Evolutionary conservation across 495 filamentous ascomycete genomes (phyloP), one percentile per base, ranked within the genome.

Genomic region (Tuber borchii): DNA sequence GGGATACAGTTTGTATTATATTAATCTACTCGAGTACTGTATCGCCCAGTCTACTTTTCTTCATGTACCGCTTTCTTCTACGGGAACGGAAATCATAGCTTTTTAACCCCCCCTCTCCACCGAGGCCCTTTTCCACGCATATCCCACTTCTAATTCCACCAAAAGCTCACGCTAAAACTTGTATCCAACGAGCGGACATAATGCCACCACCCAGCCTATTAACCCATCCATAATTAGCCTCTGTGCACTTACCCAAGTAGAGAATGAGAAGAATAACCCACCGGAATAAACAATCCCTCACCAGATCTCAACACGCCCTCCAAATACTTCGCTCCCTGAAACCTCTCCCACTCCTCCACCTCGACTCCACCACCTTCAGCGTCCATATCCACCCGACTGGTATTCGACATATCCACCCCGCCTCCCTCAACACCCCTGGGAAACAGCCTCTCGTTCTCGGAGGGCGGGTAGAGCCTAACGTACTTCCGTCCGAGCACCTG

Each of bases 121-220:
- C 46, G 2, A 14, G n/a, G n/a, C n/a, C 10, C 12, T 65, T 65
- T 65, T 31, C 26, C 12, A 19, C 17, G 56, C 26, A 34, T 17
- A 6, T 31, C 26, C 51, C 51, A 8, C 20, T 8, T 17, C 75
- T 83, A 93, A 81, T 92, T 91, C 93, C 94, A 99, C 95, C 95
- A 99, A 83, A 97, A 99, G 83, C 93, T 98, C 48, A 98, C 94
- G 82, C 96, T 98, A 78, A 96, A 92, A 77, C 95, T 97, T 46
- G 91, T 91, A 73, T 88, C 92, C 83, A 97, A 81, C 48, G 93
- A 93, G 77, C 91, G 87, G 8, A 99, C 93, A 87, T 97, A 98
- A 86, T 99, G 95, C 95, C 95, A 99, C 95, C 95, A 99, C 31
- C 95, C 95, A 5, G 92, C 78, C 43, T 77, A 71, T 46, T 22